Percentiles rank a stretch among this genome's conserved stretches.
These are phyloP conservation scores for Aspergillus intermedius DNA, from an alignment of 2,329 filamentous ascomycete species.

Conservation along the genomic window DNA sequence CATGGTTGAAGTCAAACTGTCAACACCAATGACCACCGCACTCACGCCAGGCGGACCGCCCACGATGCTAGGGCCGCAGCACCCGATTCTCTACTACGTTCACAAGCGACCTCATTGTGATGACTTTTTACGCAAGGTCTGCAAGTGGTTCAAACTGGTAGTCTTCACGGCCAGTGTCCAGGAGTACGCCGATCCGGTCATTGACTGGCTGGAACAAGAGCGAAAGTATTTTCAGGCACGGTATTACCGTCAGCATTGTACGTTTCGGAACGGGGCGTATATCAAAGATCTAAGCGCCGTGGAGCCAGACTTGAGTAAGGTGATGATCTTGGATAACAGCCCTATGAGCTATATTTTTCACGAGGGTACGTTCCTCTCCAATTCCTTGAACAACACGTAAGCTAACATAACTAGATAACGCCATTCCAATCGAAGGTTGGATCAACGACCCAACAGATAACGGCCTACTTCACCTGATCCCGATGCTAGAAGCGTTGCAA, in stretches of 20 bases:
- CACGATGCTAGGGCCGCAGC: constrained; percentile 68
- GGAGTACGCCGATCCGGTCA: constrained; percentile 96
- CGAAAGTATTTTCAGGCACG: constrained; percentile 90
- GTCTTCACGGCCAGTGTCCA: constrained; percentile 96
- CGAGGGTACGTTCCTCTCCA: constrained; percentile 60
- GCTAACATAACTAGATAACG: constrained; percentile 66
- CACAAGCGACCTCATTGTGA: constrained; percentile 97
- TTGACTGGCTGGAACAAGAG: constrained; percentile 96
- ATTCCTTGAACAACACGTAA: constrained; percentile 2
- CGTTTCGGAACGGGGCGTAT: constrained; percentile 87
- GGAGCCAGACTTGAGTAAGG: constrained; percentile 92
- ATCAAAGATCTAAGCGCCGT: constrained; percentile 97
- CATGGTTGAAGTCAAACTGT: constrained; percentile 93
- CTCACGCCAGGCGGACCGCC: constrained; percentile 49
- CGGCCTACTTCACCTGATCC: constrained; percentile 85
- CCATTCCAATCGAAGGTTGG: constrained; percentile 98
- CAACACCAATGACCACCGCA: constrained; percentile 34
- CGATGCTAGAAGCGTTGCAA: constrained; percentile 86
- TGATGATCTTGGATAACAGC: constrained; percentile 98
- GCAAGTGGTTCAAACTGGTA: constrained; percentile 97
- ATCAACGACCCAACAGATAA: constrained; percentile 98
- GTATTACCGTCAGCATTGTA: constrained; percentile 97
- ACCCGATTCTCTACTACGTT: constrained; percentile 97
- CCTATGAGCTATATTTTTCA: constrained; percentile 98
- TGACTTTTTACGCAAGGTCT: constrained; percentile 88